phyloP scores from a whole-genome alignment of 2,329 filamentous ascomycete genomes.

The Aspergillus spinulosporus region DNA sequence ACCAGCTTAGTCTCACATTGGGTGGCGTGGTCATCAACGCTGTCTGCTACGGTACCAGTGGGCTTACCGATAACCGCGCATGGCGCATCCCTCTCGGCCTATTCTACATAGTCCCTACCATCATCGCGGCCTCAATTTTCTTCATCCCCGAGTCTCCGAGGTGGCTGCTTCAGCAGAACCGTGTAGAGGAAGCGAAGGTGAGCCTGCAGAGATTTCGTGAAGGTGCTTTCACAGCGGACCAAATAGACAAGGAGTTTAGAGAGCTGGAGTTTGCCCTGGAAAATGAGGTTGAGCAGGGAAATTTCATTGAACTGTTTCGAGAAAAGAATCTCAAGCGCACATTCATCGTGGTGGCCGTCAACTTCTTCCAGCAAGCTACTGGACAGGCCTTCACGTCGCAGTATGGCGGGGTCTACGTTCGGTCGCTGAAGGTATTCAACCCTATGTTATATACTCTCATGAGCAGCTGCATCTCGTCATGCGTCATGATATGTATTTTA shows the following conservation, averaged over 20 bases:
- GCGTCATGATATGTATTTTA: slow-evolving; percentile 2
- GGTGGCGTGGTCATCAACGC: slow-evolving; percentile 22
- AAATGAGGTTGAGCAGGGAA: slow-evolving; percentile 24
- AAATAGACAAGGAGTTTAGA: neutral
- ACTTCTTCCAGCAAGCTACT: slow-evolving; percentile 29
- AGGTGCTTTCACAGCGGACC: neutral
- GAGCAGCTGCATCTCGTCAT: neutral
- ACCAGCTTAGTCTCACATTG: slow-evolving; percentile 9
- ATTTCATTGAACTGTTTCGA: slow-evolving; percentile 23
- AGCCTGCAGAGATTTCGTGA: slow-evolving; percentile 25
- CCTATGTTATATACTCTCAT: slow-evolving; percentile 1
- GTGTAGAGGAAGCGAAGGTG: slow-evolving; percentile 31
- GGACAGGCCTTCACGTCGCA: slow-evolving; percentile 22
- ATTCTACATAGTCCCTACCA: slow-evolving; percentile 36
- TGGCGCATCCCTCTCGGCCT: slow-evolving; percentile 39
- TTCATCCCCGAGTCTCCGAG: slow-evolving; percentile 32
- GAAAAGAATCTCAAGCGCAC: slow-evolving; percentile 26
- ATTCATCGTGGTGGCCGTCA: slow-evolving; percentile 21
- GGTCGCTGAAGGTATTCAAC: slow-evolving; percentile 25
- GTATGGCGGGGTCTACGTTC: slow-evolving; percentile 28
- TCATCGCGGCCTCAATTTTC: slow-evolving; percentile 29
- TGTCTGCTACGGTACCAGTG: slow-evolving; percentile 30
- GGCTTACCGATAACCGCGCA: slow-evolving; percentile 27
- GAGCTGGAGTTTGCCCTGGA: slow-evolving; percentile 11
- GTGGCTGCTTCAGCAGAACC: slow-evolving; percentile 32